Base-by-base conservation (phyloP, 2,329 filamentous ascomycete species). In the Pseudogymnoascus destructans region DNA sequence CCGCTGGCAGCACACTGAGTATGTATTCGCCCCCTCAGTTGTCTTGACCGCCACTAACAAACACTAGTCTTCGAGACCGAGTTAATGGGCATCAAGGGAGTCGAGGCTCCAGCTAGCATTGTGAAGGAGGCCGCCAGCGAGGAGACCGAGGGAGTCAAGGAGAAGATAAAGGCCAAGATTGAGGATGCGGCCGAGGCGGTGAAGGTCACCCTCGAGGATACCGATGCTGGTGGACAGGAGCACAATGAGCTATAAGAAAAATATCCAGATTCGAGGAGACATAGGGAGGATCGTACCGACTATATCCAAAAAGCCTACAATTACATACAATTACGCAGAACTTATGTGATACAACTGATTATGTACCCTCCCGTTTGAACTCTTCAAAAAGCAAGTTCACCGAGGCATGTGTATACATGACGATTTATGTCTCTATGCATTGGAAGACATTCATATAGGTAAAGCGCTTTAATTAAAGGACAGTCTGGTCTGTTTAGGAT, bases 31-130 rank as follows among this genome's bases (percentile, higher is more conserved):
- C 54, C 58, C 57, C 55, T 35, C n/a, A 33, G 23, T 35, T 60
- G 55, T 55, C 63, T 64, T 59, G 25, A 30, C 46, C 46, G 46
- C 59, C 36, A 61, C 55, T 35, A 35, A 54, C 19, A 25, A 49
- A n/a, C 10, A 38, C 13, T 66, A 86, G 82, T 97, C 57, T 96
- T 97, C 69, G 89, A 95, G 76, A 95, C 91, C 49, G 89, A 95
- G 74, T 76, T 97, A 64, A 77, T 96, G 66, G 85, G 80, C 59
- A 96, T 97, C 68, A 77, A 84, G 13, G 90, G 90, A 27, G 87
- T 92, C 19, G 66, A 66, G 57, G 72, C 67, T 52, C 67, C 68
- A 27, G 64, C 64, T 55, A 59, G 38, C 33, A 64, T 65, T 33
- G 59, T 63, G n/a, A 57, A 30, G 52, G 25, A 30, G 42, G 42